Conservation (phyloP, 129 eudicot genomes). For the Helianthus tuberosus region DNA sequence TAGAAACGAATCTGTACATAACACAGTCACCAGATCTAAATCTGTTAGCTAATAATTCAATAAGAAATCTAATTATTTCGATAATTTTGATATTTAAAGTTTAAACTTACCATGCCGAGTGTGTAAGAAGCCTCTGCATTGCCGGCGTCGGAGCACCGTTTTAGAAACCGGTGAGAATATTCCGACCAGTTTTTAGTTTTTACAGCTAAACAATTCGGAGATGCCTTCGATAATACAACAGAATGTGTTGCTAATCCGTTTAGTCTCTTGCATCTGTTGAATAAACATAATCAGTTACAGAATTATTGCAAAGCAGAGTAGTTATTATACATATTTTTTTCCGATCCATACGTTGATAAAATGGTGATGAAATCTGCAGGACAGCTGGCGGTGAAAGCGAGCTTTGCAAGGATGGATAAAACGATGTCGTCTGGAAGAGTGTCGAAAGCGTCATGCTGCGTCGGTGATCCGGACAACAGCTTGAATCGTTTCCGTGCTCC, state of each 20-base stretch:
- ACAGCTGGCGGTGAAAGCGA: conserved; percentile 52
- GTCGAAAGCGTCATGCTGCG: conserved; percentile 51
- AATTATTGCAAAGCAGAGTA: not conserved
- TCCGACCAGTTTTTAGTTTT: conserved; percentile 73
- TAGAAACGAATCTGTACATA: conserved; percentile 65
- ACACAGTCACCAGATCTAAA: too few species aligned
- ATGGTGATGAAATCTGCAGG: conserved; percentile 68
- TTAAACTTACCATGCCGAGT: conserved; percentile 79
- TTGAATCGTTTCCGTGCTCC: not conserved
- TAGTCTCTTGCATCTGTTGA: conserved; percentile 72
- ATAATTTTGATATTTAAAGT: too few species aligned
- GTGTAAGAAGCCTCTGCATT: conserved; percentile 82
- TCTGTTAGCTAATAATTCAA: too few species aligned
- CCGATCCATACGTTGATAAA: conserved; percentile 59
- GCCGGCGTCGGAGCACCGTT: conserved; percentile 73
- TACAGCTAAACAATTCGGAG: conserved; percentile 44
- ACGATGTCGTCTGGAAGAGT: conserved; percentile 74
- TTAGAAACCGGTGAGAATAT: conserved; percentile 72
- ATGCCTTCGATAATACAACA: conserved; percentile 65
- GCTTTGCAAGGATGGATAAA: conserved; percentile 58
- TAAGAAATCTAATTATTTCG: too few species aligned
- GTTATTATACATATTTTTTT: not conserved
- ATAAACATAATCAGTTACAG: not conserved
- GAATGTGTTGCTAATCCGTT: conserved; percentile 56
- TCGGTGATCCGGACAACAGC: not conserved